Evolutionary conservation across 306 rosid species (phyloP).

Genomic region (Ormosia emarginata): DNA sequence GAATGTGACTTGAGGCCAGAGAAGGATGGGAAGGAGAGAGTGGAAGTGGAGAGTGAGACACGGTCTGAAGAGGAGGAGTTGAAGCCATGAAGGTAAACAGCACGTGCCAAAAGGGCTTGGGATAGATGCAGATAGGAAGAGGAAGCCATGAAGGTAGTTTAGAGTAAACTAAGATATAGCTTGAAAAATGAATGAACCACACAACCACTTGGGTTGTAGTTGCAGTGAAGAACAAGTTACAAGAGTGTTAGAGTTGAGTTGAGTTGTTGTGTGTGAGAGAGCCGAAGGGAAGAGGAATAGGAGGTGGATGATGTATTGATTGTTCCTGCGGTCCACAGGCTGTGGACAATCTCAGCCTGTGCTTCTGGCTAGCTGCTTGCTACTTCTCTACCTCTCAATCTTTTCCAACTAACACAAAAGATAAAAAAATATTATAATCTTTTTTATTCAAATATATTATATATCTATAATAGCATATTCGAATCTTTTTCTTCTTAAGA

Average conservation of each 20-base stretch:
- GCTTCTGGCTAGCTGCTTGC: constrained; percentile 24
- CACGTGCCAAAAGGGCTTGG: constrained; percentile 73
- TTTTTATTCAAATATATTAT: neutral
- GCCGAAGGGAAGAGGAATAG: neutral
- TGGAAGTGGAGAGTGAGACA: constrained; percentile 41
- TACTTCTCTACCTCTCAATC: constrained; percentile 40
- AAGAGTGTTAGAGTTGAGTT: neutral
- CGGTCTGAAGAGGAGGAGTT: constrained; percentile 66
- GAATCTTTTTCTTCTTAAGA: constrained; percentile 6
- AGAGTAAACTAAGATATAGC: too few species aligned
- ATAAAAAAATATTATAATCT: neutral
- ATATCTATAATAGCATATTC: constrained; percentile 15
- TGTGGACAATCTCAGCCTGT: constrained; percentile 34
- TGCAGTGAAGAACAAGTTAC: neutral
- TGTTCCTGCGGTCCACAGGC: constrained; percentile 12
- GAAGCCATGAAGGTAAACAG: constrained; percentile 57
- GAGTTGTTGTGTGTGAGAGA: neutral
- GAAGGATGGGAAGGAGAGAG: constrained; percentile 66
- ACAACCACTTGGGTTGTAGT: neutral
- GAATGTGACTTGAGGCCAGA: constrained; percentile 67
- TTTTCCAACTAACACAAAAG: neutral
- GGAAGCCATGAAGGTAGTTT: constrained; percentile 50
- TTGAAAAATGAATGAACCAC: too few species aligned
- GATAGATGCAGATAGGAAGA: constrained; percentile 74
- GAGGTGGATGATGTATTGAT: neutral